Conservation (phyloP, 2,329 filamentous ascomycete genomes). For the Verticillium longisporum region DNA sequence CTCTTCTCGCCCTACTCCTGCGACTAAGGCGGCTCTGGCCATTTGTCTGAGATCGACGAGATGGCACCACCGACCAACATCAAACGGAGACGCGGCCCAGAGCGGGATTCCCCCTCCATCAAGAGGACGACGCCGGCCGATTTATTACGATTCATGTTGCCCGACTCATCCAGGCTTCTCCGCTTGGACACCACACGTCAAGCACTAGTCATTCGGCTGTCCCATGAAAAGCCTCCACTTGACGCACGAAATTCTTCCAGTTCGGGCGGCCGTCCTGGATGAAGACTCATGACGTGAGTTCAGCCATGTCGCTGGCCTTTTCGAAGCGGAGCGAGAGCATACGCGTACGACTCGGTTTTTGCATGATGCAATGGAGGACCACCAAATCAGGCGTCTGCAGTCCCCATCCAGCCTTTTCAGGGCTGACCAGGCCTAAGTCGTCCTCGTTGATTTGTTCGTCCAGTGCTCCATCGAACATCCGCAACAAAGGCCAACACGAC, state of each 20-base stretch:
- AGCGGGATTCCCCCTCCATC: neutral
- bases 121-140: neutral
- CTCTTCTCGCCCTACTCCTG: neutral
- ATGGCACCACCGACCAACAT: neutral
- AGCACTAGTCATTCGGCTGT: neutral
- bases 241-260: neutral
- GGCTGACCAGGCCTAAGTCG: no score
- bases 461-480: no score
- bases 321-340: neutral
- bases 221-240: neutral
- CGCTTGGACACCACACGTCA: neutral
- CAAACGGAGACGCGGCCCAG: neutral
- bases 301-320: neutral
- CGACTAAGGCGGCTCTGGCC: neutral
- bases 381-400: no score
- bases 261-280: neutral
- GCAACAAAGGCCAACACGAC: neutral
- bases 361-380: no score
- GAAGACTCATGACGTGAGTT: neutral
- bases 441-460: no score
- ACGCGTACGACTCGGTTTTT: neutral
- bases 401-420: no score
- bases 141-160: neutral
- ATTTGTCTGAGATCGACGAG: neutral
- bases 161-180: neutral